Base-by-base conservation (phyloP, 176 grass and related monocot genomes). In the Ananas comosus region DNA sequence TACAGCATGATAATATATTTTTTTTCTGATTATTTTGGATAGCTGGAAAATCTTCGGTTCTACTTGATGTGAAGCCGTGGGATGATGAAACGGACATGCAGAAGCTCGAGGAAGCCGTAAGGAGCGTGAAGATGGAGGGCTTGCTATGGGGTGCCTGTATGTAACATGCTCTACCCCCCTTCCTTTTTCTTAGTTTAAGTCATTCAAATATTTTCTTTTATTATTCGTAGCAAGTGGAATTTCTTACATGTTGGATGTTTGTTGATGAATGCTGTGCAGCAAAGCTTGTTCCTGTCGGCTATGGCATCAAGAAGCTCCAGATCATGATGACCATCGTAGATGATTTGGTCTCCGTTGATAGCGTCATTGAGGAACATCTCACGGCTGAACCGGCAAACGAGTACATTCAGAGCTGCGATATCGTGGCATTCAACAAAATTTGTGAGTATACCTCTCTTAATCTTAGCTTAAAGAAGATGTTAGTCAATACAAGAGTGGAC, bases 301-400 rank as follows among this genome's bases (percentile, higher is more conserved):
- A 99, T 73, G 94, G 94, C 48, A 93, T 99, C 54, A 99, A 99
- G 82, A 99, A 99, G 78, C 16, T 99, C 64, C 89, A 93, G 57
- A 99, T 99, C 75, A 99, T 99, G 89, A 88, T 99, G 94, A 93
- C 87, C 33, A 99, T 99, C 21, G 66, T 99, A 7, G 94, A 99
- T 66, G 94, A 99, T 7, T 86, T 93, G 11, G 94, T 99, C 11
- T 99, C 94, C 47, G 90, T 99, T 2, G 94, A 99, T 69, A 49
- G 22, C 42, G 80, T 99, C 0, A 80, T 99, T 0, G 90, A 93
- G 75, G 94, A 99, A 1, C 2, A 68, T 65, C 75, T 99, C 16
- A 82, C 51, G 1, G 72, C 4, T 7, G 85, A 77, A 12, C 89
- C 94, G 59, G 78, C 73, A 1, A 99, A 84, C 2, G 94, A 93